Evolutionary conservation across 177 flowering plant species (phyloP), one percentile per base, ranked within the genome.

Genomic region (Vitis hybrid): DNA sequence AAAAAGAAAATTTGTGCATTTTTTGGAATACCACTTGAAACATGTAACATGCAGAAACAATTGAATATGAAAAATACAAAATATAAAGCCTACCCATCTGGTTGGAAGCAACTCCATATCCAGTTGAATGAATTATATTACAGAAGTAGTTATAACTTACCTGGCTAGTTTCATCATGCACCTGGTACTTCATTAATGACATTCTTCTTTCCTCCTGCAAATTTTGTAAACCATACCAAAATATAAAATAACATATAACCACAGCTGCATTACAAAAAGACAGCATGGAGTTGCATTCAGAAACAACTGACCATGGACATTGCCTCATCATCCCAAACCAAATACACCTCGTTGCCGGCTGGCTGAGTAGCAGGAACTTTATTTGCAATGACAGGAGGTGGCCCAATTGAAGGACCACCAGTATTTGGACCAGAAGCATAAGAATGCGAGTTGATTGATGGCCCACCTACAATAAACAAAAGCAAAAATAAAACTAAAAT

Each of bases 101-200:
- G 81, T 81, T 79, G 82, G 84, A 79, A 50, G 68, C 75, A 75
- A 78, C 75, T 68, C 76, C 80, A 68, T 50, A 73, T 71, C 78
- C 83, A 73, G 72, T 58, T 11, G 65, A 70, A 35, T 6, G 66
- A 67, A 73, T 52, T 52, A 72, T 66, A 52, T 14, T 68, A 62
- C 59, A 72, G 71, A 70, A 81, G 81, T 75, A 81, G 85, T 77
- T 60, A 72, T 61, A 68, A 95, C 99, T 91, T 93, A 95, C 99
- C 99, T 95, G 98, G 96, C 93, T 91, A 83, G 92, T 89, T 84
- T 95, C 99, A 85, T 95, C 99, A 91, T 95, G 99, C 91, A 93
- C 97, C 97, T 95, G 97, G 87, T 93, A 91, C 89, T 92, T 91
- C 68, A 80, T 46, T 69, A 89, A 79, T 64, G 97, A 88, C 94